Evolutionary conservation across 176 grass and related monocot genomes (phyloP), one percentile per base, ranked within the genome.

Genomic region (maize (Zea mays)): DNA sequence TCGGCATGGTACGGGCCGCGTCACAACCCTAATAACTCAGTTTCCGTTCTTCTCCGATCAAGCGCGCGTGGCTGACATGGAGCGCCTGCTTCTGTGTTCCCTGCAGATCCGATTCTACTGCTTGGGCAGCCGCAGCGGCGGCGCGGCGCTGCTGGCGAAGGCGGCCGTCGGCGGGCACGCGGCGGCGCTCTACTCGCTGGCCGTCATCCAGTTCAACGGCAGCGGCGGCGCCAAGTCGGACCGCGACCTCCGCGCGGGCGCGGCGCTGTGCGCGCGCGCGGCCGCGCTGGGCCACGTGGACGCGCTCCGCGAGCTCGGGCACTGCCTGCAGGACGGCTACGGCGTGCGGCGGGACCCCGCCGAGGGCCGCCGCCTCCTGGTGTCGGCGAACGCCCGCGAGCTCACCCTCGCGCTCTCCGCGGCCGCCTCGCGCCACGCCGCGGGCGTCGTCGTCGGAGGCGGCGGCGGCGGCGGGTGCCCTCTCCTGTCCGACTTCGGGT

Each of bases 261-360:
- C 87, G 5, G 84, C 88, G 52, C 86, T 93, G 61, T 97, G 93
- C 50, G 86, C 86, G 43, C 93, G 93, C 67, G 84, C 93, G 3
- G 93, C 90, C 5, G 71, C 70, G 61, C 86, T 97, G 7, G 93
- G 93, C 2, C 86, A 91, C 83, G 80, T 91, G 38, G 88, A 97
- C 86, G 93, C 93, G 11, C 86, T 97, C 47, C 93, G 93, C 16
- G 93, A 97, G 83, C 83, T 97, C 10, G 90, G 93, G 2, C 88
- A 97, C 86, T 97, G 93, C 81, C 86, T 93, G 34, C 93, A 93
- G 83, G 93, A 97, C 71, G 93, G 93, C 8, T 96, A 92, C 67
- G 93, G 93, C 65, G 80, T 96, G 54, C 90, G 87, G 0, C 82
- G 71, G 10, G 71, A 97, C 74, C 65, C 87, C 0, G 84, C 77